Evolutionary conservation across 805 yeast genomes (phyloP), one percentile per base, ranked within the genome.

Genomic region (Tetrapisispora phaffii): DNA sequence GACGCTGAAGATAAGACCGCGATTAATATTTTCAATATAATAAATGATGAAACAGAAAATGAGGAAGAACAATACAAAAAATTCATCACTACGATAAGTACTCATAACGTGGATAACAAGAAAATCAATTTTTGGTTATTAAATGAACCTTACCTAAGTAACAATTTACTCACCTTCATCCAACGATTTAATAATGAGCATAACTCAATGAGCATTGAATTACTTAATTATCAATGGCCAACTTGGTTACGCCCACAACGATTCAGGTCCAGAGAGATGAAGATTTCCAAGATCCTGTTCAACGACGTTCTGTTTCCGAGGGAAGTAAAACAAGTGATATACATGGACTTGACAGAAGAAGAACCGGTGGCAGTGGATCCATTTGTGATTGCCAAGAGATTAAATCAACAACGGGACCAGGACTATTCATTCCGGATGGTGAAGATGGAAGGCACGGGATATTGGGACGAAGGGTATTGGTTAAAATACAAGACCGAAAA

Each of bases 381-480:
- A 43, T 73, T 86, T 0, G 94, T 85, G 53, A 56, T 89, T 68
- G 66, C 72, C 47, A 46, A 43, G 9, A 29, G 43, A 7, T 33
- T 38, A 13, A 24, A 17, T 16, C 41, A 38, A 26, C 33, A 17
- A 19, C 16, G 33, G 1, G 31, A 44, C 0, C 38, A 41, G 6
- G 39, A 45, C 3, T 39, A 46, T 13, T 85, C 95, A 1, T 89
- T 89, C 58, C 95, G 52, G n/a, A 35, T 61, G 89, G 1, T 86
- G 75, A 59, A 77, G 86, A 0, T 96, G 95, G 34, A 84, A 81
- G 96, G 80, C 89, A 32, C 45, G 0, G 63, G 58, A 4, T 93
- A 90, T 66, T 93, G 97, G 98, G 82, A 87, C 56, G 76, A 78
- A 49, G 97, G 97, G 0, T 90, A 86, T 62, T 90, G 98, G 98